Evolutionary conservation across 805 yeast species (phyloP).

Genomic region (Lachancea meyersii): DNA sequence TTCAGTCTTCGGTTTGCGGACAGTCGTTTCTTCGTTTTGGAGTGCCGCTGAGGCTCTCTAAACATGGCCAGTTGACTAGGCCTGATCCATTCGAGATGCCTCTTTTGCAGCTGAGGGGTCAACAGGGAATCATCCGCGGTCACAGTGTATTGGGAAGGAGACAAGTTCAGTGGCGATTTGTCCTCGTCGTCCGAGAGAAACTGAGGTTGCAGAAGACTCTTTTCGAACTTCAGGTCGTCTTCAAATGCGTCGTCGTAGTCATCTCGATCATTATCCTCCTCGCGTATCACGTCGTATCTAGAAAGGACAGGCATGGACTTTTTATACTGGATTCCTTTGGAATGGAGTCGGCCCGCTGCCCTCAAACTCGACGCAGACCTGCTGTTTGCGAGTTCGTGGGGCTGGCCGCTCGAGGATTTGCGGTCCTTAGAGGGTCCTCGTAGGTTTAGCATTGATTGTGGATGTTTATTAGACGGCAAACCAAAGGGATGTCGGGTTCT

Average conservation of each 20-base stretch:
- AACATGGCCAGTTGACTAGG: constrained; percentile 19
- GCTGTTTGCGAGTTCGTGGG: constrained; percentile 21
- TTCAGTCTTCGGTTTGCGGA: constrained; percentile 11
- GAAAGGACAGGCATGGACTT: constrained; percentile 27
- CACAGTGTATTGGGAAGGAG: constrained; percentile 27
- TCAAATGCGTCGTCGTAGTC: constrained; percentile 13
- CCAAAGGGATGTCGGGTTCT: constrained; percentile 9
- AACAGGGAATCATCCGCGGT: constrained; percentile 22
- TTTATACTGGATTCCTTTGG: constrained; percentile 19
- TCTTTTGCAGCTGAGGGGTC: constrained; percentile 26
- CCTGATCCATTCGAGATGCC: constrained; percentile 20
- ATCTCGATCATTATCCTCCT: constrained; percentile 9
- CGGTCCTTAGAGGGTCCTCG: constrained; percentile 9
- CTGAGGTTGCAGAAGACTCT: constrained; percentile 25
- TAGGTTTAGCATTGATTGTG: constrained; percentile 31
- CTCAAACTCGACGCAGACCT: constrained; percentile 25
- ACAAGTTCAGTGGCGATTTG: constrained; percentile 14
- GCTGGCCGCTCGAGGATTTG: not conserved
- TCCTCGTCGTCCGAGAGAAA: constrained; percentile 18
- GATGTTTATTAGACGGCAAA: constrained; percentile 19
- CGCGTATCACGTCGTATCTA: constrained; percentile 10
- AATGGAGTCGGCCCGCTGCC: constrained; percentile 9
- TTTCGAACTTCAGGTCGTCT: constrained; percentile 18
- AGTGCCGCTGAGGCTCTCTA: constrained; percentile 14
- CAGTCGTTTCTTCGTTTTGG: not conserved